Conservation (phyloP, 768 basidiomycete species). For the Multifurca ochricompacta region DNA sequence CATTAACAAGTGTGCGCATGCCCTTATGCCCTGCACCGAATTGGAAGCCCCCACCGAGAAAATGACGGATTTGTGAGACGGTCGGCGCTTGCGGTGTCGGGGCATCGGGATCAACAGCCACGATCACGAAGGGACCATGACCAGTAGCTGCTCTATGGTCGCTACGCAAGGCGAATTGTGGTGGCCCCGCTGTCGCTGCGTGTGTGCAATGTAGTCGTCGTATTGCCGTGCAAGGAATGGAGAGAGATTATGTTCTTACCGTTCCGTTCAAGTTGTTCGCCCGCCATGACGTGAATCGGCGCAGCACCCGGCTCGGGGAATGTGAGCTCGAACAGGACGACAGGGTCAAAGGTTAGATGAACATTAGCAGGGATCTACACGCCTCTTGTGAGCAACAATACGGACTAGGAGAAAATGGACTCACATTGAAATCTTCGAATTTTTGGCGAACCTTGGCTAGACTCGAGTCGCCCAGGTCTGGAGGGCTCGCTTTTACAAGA, state of each 20-base stretch:
- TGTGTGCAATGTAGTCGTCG: too few relatives aligned
- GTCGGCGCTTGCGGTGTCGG: slow-evolving; percentile 1
- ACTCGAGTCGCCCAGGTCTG: not conserved
- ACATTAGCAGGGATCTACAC: not conserved
- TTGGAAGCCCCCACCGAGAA: slow-evolving; percentile 8
- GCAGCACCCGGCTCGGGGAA: not conserved
- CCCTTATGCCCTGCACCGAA: not conserved
- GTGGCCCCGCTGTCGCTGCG: not conserved
- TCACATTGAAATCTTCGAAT: not conserved
- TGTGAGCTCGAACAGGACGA: not conserved
- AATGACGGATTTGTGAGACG: slow-evolving; percentile 1
- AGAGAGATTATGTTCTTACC: not conserved
- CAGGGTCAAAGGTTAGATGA: not conserved
- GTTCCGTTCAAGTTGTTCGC: not conserved
- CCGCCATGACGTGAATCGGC: not conserved
- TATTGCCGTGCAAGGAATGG: too few relatives aligned
- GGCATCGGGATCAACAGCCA: slow-evolving; percentile 4
- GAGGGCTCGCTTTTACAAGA: not conserved
- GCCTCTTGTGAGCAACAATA: not conserved
- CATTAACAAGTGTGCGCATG: slow-evolving; percentile 27
- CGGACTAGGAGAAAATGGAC: not conserved
- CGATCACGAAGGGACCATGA: slow-evolving; percentile 10
- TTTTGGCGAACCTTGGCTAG: not conserved
- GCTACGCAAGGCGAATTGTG: not conserved
- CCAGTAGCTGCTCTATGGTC: not conserved